A percentile compares a stretch with the other conserved stretches of the same genome.
These are phyloP conservation scores for Floccularia luteovirens DNA, from an alignment of 768 basidiomycete species.

Conservation along the genomic window DNA sequence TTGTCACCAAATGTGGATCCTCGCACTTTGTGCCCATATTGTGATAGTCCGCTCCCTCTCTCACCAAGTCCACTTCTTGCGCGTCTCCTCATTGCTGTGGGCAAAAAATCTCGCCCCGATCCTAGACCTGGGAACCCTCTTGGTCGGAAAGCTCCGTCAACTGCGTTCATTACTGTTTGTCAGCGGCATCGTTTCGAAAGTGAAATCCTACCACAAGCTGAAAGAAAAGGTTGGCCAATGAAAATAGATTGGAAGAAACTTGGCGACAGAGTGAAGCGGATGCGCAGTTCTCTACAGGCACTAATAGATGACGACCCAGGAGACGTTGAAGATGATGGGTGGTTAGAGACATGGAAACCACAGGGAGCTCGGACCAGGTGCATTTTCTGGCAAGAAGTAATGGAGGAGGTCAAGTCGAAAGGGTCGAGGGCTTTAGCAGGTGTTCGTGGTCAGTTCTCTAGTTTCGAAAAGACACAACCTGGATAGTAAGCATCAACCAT, in stretches of 20 bases:
- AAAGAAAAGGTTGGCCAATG: slow-evolving; percentile 70
- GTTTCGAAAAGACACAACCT: slow-evolving; percentile 77
- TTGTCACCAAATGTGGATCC: slow-evolving; percentile 51
- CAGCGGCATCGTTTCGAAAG: slow-evolving; percentile 76
- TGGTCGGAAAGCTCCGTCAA: slow-evolving; percentile 50
- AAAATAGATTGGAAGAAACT: slow-evolving; percentile 57
- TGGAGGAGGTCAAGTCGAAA: slow-evolving; percentile 53
- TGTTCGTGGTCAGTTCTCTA: slow-evolving; percentile 67
- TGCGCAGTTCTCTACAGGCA: slow-evolving; percentile 36
- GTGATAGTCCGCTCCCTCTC: slow-evolving; percentile 61
- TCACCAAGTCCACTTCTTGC: slow-evolving; percentile 51
- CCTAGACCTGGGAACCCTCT: slow-evolving; percentile 63
- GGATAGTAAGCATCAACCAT: slow-evolving; percentile 73
- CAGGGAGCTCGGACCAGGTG: slow-evolving; percentile 30
- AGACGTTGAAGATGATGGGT: slow-evolving; percentile 16
- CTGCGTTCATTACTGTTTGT: slow-evolving; percentile 60
- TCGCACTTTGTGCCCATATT: slow-evolving; percentile 70
- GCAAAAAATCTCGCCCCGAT: slow-evolving; percentile 47
- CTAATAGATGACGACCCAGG: slow-evolving; percentile 43
- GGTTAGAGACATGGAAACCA: slow-evolving; percentile 1
- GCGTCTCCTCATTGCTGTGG: slow-evolving; percentile 44
- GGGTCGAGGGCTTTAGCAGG: slow-evolving; percentile 62
- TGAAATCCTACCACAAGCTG: slow-evolving; percentile 64
- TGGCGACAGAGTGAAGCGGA: slow-evolving; percentile 40
- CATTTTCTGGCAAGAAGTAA: slow-evolving; percentile 63